These are phyloP conservation scores for Apiospora hydei DNA, from an alignment of 2,329 filamentous ascomycete species.

Conservation along the genomic window DNA sequence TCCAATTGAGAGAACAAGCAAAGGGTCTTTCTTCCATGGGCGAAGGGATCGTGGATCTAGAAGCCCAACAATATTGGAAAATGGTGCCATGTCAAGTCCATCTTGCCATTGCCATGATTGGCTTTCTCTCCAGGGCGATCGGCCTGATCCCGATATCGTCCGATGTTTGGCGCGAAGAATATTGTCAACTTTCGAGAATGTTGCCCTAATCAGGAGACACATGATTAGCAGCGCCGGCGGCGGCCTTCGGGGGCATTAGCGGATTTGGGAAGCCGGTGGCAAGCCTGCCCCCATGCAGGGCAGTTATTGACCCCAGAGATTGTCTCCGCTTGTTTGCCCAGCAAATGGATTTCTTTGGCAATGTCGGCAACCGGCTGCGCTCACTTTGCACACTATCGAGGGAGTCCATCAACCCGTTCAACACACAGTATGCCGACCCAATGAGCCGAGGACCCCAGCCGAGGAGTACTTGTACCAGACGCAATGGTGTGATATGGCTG, in stretches of 20 bases:
- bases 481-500: neutral
- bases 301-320: slow-evolving; percentile 6
- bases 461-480: neutral
- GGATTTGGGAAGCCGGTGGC: slow-evolving; percentile 12
- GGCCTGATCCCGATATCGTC: slow-evolving; percentile 2
- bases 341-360: neutral
- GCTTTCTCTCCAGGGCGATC: neutral
- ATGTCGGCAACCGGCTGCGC: neutral
- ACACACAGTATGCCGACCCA: neutral
- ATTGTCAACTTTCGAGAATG: neutral
- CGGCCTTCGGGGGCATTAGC: slow-evolving; percentile 4
- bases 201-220: slow-evolving; percentile 18
- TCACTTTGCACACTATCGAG: neutral
- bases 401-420: neutral
- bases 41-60: neutral
- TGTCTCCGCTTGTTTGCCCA: slow-evolving; percentile 17
- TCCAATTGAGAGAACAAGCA: neutral
- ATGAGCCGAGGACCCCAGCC: slow-evolving; percentile 12
- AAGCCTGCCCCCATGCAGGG: neutral
- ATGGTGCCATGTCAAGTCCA: neutral
- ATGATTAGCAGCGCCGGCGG: slow-evolving; percentile 13
- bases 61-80: slow-evolving; percentile 1
- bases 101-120: neutral
- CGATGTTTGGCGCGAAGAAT: slow-evolving; percentile 21
- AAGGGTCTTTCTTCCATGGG: neutral